A percentile compares a stretch with the other conserved stretches of the same genome.
Evolutionary conservation across 352 stramenopile species (phyloP).

Genomic region (Pythium pectinolyticum): DNA sequence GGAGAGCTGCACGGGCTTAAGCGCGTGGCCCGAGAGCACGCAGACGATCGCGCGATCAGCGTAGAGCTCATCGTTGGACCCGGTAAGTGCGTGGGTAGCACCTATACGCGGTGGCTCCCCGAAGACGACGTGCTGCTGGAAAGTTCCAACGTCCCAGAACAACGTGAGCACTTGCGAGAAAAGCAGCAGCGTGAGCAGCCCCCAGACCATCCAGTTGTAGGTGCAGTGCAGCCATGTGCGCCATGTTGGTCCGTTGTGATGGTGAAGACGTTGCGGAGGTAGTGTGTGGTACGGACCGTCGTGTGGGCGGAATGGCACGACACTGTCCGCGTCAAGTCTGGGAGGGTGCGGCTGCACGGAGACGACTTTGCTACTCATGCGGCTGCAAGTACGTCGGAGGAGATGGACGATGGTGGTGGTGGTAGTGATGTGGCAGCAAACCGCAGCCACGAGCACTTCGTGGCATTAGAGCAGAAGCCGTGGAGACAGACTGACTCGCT

Average conservation of each 20-base stretch:
- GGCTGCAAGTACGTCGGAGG: no score
- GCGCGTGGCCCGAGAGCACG: slow-evolving; percentile 13
- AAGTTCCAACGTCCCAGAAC: slow-evolving; percentile 23
- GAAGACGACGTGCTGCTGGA: neutral
- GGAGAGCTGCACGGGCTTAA: slow-evolving; percentile 31
- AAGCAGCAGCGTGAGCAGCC: slow-evolving; percentile 29
- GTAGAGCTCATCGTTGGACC: slow-evolving; percentile 47
- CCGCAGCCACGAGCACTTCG: no score
- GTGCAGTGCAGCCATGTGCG: neutral
- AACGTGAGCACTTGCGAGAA: slow-evolving; percentile 34
- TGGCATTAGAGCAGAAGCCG: no score
- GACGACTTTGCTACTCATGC: no score
- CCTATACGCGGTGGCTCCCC: neutral
- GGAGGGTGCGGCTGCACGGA: no score
- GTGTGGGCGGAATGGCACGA: no score
- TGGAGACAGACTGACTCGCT: no score
- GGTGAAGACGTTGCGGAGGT: no score
- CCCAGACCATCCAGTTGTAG: slow-evolving; percentile 19
- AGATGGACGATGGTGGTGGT: no score
- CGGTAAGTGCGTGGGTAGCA: slow-evolving; percentile 19
- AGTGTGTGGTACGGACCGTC: no score
- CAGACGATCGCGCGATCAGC: slow-evolving; percentile 44
- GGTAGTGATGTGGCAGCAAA: no score
- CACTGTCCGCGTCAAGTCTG: no score
- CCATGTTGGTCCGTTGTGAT: neutral